Evolutionary conservation across 768 basidiomycete genomes (phyloP), one percentile per base, ranked within the genome.

Genomic region (Boletus vinaceobasis): DNA sequence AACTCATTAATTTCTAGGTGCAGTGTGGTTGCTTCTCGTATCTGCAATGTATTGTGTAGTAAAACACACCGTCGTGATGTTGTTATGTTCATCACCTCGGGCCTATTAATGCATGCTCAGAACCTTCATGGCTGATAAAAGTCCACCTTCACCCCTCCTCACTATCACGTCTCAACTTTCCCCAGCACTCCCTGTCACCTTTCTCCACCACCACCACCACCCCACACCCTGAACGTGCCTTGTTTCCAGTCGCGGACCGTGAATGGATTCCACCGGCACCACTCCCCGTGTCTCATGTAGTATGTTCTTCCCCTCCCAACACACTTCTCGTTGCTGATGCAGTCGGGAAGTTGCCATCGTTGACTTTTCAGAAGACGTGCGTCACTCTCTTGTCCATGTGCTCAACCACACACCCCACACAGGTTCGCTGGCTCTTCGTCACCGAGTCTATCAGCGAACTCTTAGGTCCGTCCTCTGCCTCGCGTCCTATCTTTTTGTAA

Each of bases 211-310:
- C 36, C 40, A 17, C 36, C 14, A 26, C 26, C 42, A 5, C 46
- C 15, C 26, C 27, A 29, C 14, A 26, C 32, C 19, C 21, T 27
- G 35, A 33, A 32, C 43, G 44, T 46, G 26, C 40, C 52, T 53
- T 38, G 13, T 14, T 43, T 26, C 31, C n/a, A 4, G 35, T 46
- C 17, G 31, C 17, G 43, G 11, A 17, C 44, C 11, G 44, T 39
- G 33, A 42, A 71, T 81, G 78, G 76, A 83, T 58, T 62, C 69
- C 50, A 56, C 53, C 1, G 35, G 43, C 19, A 64, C 63, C 23
- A 76, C 78, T n/a, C 85, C 86, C 43, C 81, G 80, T 60, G 78
- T 90, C 37, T 91, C 89, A 31, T 91, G 89, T 79, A 90, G 89
- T 90, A 55, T 50, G 86, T 81, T 35, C 13, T 55, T 58, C 39